phyloP scores from a whole-genome alignment of 108 stramenopile species.

The Poteriospumella lacustris region DNA sequence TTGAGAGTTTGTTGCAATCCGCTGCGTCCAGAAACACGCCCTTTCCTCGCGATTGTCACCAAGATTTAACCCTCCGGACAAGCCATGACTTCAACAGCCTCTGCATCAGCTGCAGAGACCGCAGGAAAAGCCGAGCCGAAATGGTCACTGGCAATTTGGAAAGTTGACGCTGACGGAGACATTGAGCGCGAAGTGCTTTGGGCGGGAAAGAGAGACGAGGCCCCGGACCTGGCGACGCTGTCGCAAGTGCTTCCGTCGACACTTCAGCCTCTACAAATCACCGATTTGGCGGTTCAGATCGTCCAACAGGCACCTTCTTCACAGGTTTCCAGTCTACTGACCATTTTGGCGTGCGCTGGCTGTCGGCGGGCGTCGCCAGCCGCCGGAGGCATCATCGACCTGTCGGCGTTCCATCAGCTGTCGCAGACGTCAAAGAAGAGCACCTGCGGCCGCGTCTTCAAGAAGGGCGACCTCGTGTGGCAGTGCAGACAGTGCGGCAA shows the following conservation, averaged over 20 bases:
- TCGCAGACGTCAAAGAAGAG: not conserved
- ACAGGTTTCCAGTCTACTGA: not conserved
- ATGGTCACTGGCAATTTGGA: no score
- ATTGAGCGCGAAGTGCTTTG: no score
- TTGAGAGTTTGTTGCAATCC: no score
- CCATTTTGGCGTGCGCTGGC: not conserved
- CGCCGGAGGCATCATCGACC: not conserved
- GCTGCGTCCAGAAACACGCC: no score
- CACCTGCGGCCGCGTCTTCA: slow-evolving; percentile 66
- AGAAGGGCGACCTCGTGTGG: slow-evolving; percentile 93
- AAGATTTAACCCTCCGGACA: no score
- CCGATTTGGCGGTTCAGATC: not conserved
- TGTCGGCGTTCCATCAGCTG: not conserved
- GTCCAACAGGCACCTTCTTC: not conserved
- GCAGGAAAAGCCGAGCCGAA: no score
- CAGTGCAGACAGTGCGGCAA: slow-evolving; percentile 88
- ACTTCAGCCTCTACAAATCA: not conserved
- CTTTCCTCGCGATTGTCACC: no score
- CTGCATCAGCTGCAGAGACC: no score
- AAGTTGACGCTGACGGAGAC: no score
- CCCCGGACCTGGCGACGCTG: no score
- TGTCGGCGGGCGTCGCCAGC: not conserved
- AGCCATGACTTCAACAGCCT: no score
- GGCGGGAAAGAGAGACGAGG: no score
- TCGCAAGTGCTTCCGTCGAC: not conserved